These are phyloP conservation scores for Aegilops tauschii DNA, from an alignment of 176 grass and related monocot genomes.

Conservation along the genomic window DNA sequence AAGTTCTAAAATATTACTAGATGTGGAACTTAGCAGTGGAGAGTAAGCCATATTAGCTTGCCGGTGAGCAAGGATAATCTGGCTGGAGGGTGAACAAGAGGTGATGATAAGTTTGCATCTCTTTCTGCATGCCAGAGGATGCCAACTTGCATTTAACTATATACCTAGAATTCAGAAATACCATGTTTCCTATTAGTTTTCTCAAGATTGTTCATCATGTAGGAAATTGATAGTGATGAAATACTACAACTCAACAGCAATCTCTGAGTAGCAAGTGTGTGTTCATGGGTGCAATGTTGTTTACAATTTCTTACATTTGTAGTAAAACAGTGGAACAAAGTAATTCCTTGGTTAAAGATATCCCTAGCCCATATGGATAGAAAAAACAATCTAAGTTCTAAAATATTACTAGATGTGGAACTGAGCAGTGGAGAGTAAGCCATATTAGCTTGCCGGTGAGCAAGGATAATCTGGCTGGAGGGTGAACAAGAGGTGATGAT, in stretches of 20 bases:
- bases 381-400: too few relatives aligned
- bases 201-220: constrained; percentile 1
- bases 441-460: neutral
- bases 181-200: neutral
- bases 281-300: neutral
- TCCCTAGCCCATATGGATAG: too few relatives aligned
- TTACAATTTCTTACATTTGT: too few relatives aligned
- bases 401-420: too few relatives aligned
- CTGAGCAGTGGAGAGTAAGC: neutral
- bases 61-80: neutral
- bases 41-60: neutral
- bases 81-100: neutral
- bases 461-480: neutral
- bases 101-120: neutral
- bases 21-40: too few relatives aligned
- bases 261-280: neutral
- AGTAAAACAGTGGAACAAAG: too few relatives aligned
- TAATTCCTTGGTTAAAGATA: too few relatives aligned
- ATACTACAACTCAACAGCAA: neutral
- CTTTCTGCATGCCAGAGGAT: neutral
- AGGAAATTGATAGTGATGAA: neutral
- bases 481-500: neutral
- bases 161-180: neutral
- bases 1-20: too few relatives aligned
- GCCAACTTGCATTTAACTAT: neutral